Percentiles rank a stretch among this genome's conserved stretches.
Evolutionary conservation across 441 rosid species (phyloP).

Genomic region (Bocquillonia castaneifolia): DNA sequence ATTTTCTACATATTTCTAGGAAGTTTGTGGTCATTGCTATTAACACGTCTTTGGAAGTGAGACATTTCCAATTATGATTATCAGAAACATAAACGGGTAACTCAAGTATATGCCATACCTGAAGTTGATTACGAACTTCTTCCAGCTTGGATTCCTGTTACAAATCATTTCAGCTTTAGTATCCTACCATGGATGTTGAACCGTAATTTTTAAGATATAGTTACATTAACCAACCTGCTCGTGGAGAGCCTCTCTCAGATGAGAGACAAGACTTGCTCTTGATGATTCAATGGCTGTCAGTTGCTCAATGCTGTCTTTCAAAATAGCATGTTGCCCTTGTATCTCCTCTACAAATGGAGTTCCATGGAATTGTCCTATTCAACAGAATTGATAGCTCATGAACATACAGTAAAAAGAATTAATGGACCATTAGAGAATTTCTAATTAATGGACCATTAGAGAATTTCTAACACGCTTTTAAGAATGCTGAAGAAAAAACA

Average conservation of each 20-base stretch:
- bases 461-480: not conserved
- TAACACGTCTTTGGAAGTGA: not conserved
- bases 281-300: conserved; percentile 56
- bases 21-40: not conserved
- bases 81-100: not conserved
- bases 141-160: conserved; percentile 78
- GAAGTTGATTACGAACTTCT: conserved; percentile 64
- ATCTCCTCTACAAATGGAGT: conserved; percentile 45
- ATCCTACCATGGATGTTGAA: not conserved
- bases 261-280: conserved; percentile 62
- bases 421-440: not conserved
- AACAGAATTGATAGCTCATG: conserved; percentile 11
- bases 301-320: conserved; percentile 71
- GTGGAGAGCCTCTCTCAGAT: conserved; percentile 70
- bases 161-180: conserved; percentile 5
- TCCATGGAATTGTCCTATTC: conserved; percentile 50
- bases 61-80: not conserved
- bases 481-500: not conserved
- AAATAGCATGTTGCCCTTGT: conserved; percentile 50
- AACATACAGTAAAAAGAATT: not conserved
- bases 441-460: not conserved
- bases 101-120: conserved; percentile 42
- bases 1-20: not conserved
- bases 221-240: conserved; percentile 62
- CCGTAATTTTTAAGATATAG: conserved; percentile 1